Conservation (phyloP, 148 eudicot species). For the Chenopodium berlandieri region DNA sequence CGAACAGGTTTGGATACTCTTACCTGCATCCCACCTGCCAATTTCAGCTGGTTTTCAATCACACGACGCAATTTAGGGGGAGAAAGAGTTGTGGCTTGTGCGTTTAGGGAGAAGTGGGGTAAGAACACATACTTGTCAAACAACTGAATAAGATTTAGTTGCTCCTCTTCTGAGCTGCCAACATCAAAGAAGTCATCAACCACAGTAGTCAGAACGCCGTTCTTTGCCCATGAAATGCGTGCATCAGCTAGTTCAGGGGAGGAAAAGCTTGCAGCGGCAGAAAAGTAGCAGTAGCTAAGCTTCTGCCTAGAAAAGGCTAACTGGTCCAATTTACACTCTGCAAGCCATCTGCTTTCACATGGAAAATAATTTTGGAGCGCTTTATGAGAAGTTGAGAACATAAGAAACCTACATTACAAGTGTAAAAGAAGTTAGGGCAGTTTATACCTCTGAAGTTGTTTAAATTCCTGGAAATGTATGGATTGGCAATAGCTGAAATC, state of each 20-base stretch:
- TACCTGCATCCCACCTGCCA: constrained; percentile 70
- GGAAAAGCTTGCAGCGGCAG: constrained; percentile 72
- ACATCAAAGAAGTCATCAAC: constrained; percentile 94
- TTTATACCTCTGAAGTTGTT: constrained; percentile 65
- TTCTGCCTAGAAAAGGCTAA: constrained; percentile 83
- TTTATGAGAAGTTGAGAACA: neutral
- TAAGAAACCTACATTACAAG: neutral
- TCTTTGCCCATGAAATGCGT: constrained; percentile 93
- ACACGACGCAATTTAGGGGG: neutral
- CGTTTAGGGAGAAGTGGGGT: neutral
- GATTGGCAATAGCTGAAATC: constrained; percentile 73
- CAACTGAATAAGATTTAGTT: constrained; percentile 58
- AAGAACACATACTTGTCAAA: constrained; percentile 46
- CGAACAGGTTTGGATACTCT: constrained; percentile 47
- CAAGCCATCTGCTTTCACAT: constrained; percentile 60
- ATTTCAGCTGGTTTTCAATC: constrained; percentile 1
- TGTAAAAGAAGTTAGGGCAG: neutral
- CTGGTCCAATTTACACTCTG: constrained; percentile 64
- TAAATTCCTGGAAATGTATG: constrained; percentile 56
- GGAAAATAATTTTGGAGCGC: neutral
- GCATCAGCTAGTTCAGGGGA: constrained; percentile 79
- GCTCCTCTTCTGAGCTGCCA: constrained; percentile 78
- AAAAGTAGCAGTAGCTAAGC: constrained; percentile 82
- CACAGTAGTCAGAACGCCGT: constrained; percentile 72
- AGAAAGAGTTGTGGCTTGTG: too few relatives aligned